Evolutionary conservation across 768 basidiomycete species (phyloP).

Genomic region (Tephrocybe sp.): DNA sequence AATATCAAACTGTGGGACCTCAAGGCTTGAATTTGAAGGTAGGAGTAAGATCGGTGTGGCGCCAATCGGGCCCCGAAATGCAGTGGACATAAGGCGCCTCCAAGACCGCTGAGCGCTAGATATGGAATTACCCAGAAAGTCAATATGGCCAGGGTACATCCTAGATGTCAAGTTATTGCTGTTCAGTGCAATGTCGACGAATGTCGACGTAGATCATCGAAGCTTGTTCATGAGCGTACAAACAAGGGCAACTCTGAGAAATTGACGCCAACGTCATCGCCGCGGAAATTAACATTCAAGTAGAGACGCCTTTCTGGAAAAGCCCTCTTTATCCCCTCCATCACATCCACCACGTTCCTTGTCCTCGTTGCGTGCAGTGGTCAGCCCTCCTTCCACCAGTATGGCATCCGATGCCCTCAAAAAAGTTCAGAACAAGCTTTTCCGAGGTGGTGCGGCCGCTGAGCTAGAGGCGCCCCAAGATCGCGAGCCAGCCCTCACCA

Average conservation of each 20-base stretch:
- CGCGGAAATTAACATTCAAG: background rate
- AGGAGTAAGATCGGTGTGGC: no score
- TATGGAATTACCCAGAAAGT: no score
- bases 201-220: no score
- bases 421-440: constrained; percentile 75
- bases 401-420: constrained; percentile 49
- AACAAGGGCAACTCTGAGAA: constrained; percentile 2
- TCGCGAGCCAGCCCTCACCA: constrained; percentile 47
- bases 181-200: no score
- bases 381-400: background rate
- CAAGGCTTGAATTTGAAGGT: no score
- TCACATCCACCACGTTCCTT: background rate
- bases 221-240: no score
- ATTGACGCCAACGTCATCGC: constrained; percentile 6
- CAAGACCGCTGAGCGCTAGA: no score
- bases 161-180: no score
- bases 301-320: constrained; percentile 3
- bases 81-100: no score
- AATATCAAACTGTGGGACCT: no score
- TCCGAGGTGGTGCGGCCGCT: constrained; percentile 45
- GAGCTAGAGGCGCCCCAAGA: constrained; percentile 18
- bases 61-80: no score
- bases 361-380: background rate
- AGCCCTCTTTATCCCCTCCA: background rate
- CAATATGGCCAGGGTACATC: no score